Conservation (phyloP, 176 grass and related monocot species). For the Pontederia paniculata region DNA sequence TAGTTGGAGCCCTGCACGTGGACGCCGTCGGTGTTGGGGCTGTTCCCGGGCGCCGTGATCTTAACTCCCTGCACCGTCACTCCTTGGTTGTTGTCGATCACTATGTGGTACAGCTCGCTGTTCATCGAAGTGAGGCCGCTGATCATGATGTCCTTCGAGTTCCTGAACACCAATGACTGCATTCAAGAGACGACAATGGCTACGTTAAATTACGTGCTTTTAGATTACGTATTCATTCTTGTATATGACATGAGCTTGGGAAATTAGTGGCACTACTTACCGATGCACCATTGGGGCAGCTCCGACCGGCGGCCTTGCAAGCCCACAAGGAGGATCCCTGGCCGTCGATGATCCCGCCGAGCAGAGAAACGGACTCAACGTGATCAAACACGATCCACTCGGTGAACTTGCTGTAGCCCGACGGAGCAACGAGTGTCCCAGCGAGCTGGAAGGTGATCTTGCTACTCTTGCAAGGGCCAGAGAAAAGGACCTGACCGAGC, state of each 20-base stretch:
- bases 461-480: conserved; percentile 47
- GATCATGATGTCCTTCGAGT: conserved; percentile 57
- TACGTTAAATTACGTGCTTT: no score
- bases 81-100: conserved; percentile 40
- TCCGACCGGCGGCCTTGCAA: no score
- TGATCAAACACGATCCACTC: no score
- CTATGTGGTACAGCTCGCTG: conserved; percentile 74
- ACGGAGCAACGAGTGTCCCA: conserved; percentile 49
- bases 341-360: no score
- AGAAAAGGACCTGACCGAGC: conserved; percentile 35
- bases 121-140: conserved; percentile 47
- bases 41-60: conserved; percentile 49
- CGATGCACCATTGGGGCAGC: no score
- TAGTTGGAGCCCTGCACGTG: conserved; percentile 66
- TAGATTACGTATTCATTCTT: no score
- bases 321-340: no score
- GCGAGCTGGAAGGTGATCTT: conserved; percentile 42
- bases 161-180: conserved; percentile 68
- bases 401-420: conserved; percentile 8
- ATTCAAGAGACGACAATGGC: background rate
- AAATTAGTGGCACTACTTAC: no score
- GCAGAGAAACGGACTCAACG: no score
- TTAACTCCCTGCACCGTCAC: conserved; percentile 46
- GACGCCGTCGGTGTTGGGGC: conserved; percentile 90
- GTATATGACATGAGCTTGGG: no score